Evolutionary conservation across 2,329 filamentous ascomycete species (phyloP).

Genomic region (Clonostachys sp.): DNA sequence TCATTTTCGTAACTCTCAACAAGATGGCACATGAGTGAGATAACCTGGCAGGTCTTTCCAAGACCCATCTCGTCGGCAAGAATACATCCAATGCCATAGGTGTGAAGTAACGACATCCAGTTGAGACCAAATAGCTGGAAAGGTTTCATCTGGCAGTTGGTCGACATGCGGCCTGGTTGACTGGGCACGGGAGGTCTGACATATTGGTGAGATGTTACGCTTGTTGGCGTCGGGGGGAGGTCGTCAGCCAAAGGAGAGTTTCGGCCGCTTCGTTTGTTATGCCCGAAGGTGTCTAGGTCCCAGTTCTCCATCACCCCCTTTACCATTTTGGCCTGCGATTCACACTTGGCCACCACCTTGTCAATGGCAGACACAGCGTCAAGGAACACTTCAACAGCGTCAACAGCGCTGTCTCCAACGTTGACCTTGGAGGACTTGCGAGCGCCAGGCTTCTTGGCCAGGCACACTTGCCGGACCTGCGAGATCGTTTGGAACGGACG

Average conservation of each 20-base stretch:
- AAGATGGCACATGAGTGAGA: slow-evolving; percentile 83
- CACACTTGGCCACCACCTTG: slow-evolving; percentile 72
- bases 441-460: slow-evolving; percentile 41
- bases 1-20: slow-evolving; percentile 42
- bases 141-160: slow-evolving; percentile 76
- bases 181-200: slow-evolving; percentile 39
- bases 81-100: slow-evolving; percentile 78
- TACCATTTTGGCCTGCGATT: slow-evolving; percentile 59
- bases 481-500: slow-evolving; percentile 69
- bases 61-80: slow-evolving; percentile 96
- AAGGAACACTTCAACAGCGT: slow-evolving; percentile 64
- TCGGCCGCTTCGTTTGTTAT: slow-evolving; percentile 22
- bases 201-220: slow-evolving; percentile 23
- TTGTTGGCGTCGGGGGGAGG: slow-evolving; percentile 36
- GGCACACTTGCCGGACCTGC: slow-evolving; percentile 61
- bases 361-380: slow-evolving; percentile 80
- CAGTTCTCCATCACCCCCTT: slow-evolving; percentile 40
- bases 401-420: slow-evolving; percentile 48
- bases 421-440: slow-evolving; percentile 38
- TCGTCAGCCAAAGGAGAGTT: slow-evolving; percentile 21
- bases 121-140: slow-evolving; percentile 95
- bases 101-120: slow-evolving; percentile 84
- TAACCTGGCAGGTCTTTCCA: slow-evolving; percentile 96
- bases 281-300: slow-evolving; percentile 43
- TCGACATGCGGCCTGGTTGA: slow-evolving; percentile 75